phyloP scores from a whole-genome alignment of 208 protist species.

The Leishmania martiniquensis region DNA sequence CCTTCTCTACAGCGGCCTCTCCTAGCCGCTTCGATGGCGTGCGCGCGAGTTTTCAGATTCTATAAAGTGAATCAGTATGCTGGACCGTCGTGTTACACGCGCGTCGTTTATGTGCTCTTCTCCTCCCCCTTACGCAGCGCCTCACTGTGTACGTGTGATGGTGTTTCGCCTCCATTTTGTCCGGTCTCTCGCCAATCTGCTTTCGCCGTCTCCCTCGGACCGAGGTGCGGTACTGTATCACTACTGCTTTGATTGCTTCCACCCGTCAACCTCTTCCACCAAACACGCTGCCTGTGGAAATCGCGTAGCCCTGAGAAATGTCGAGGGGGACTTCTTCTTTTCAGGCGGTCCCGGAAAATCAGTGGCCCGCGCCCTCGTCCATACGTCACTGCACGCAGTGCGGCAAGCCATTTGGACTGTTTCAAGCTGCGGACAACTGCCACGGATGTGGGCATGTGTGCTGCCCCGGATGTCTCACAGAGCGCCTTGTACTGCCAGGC shows the following conservation, averaged over 20 bases:
- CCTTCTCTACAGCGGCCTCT: neutral
- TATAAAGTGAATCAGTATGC: neutral
- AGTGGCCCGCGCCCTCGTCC: constrained; percentile 42
- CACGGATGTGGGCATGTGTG: constrained; percentile 59
- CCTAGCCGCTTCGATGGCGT: neutral
- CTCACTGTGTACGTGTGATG: too few relatives aligned
- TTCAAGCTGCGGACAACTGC: constrained; percentile 51
- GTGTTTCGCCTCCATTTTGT: neutral
- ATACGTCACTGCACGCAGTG: constrained; percentile 49
- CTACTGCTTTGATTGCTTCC: too few relatives aligned
- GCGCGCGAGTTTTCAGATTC: neutral
- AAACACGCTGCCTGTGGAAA: neutral
- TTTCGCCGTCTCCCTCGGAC: neutral
- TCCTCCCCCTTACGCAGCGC: too few relatives aligned
- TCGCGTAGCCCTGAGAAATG: neutral
- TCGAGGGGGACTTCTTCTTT: constrained; percentile 5
- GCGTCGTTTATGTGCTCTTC: neutral
- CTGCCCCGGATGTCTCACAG: constrained; percentile 53
- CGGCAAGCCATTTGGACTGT: constrained; percentile 44
- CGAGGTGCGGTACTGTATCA: neutral
- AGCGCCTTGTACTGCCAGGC: constrained; percentile 47
- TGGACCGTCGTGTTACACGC: neutral
- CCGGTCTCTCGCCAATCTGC: neutral
- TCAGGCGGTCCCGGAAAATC: constrained; percentile 35
- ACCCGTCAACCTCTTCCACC: neutral